Base-by-base conservation (phyloP, 2,329 filamentous ascomycete species). In the Fusarium armeniacum region DNA sequence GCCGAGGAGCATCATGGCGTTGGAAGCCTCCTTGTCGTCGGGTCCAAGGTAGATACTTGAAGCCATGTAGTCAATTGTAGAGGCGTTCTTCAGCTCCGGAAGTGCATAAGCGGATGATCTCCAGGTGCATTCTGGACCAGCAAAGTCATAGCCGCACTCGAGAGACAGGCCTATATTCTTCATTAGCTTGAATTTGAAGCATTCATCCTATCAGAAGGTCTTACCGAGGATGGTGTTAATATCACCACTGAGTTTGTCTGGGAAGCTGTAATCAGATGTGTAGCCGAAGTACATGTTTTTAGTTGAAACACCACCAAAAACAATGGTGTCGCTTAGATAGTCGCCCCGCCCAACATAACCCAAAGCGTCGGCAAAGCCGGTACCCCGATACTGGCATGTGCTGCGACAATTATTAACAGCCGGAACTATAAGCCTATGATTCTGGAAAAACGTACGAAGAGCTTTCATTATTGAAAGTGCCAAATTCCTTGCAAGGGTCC, bases 341-440 rank as follows among this genome's bases (percentile, higher is more conserved):
- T 61, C 55, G 8, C 58, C 58, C 3, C 0, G 9, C 1, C 55
- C 55, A 8, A 61, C 55, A 1, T 18, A 52, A 3, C 58, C 36
- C 16, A 61, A 13, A 5, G 55, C 58, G 5, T 61, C 58, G 0
- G 56, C 36, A 13, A 60, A 61, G 6, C 11, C 20, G 5, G 11
- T 1, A 0, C 58, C 44, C 12, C 16, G 16, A 0, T 60, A 61
- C 1, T 8, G 36, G 8, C 18, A 44, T 22, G 58, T 61, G 1
- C 58, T 61, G 1, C 1, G 2, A 2, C 1, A 2, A 9, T 2
- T 0, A 2, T 61, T 6, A 60, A 28, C 11, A 3, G 12, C 2
- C 1, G 5, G 4, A n/a, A 6, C 0, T 6, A 4, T 0, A 13
- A 4, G 3, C 5, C 0, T 0, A 1, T 15, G 5, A 15, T 24